Conservation (phyloP, 306 rosid genomes). For the Trifolium fragiferum region DNA sequence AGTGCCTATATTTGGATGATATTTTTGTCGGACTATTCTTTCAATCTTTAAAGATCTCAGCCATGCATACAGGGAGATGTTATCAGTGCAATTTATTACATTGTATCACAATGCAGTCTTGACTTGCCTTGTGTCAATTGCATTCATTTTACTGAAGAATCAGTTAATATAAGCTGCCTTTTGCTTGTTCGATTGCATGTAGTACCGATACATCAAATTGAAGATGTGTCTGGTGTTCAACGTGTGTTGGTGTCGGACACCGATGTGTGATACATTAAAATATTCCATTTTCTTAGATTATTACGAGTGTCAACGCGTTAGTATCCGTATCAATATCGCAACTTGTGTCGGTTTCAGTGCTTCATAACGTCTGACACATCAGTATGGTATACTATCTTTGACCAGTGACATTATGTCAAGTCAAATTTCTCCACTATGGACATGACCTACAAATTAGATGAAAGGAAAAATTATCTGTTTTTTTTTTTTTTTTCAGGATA, state of each 20-base stretch:
- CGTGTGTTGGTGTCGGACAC: not conserved
- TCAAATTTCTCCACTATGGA: constrained; percentile 7
- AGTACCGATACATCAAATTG: not conserved
- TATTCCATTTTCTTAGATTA: not conserved
- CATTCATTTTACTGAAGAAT: constrained; percentile 14
- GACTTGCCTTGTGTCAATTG: constrained; percentile 1
- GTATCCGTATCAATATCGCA: too few species aligned
- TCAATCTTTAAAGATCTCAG: not conserved
- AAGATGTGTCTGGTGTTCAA: not conserved
- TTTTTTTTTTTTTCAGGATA: constrained; percentile 56
- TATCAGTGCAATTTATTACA: not conserved
- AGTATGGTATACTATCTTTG: constrained; percentile 1
- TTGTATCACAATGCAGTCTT: not conserved
- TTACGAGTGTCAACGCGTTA: not conserved
- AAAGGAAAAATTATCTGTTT: constrained; percentile 5
- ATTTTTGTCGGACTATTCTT: constrained; percentile 8
- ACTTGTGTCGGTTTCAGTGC: too few species aligned
- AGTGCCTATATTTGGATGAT: constrained; percentile 4
- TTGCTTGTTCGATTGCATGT: not conserved
- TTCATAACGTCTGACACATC: not conserved
- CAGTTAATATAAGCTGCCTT: constrained; percentile 14
- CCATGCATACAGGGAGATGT: not conserved
- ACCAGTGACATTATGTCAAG: constrained; percentile 22
- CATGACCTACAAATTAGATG: constrained; percentile 15
- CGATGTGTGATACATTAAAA: not conserved